Evolutionary conservation across 2,329 filamentous ascomycete species (phyloP).

Genomic region (Alternaria sp.): DNA sequence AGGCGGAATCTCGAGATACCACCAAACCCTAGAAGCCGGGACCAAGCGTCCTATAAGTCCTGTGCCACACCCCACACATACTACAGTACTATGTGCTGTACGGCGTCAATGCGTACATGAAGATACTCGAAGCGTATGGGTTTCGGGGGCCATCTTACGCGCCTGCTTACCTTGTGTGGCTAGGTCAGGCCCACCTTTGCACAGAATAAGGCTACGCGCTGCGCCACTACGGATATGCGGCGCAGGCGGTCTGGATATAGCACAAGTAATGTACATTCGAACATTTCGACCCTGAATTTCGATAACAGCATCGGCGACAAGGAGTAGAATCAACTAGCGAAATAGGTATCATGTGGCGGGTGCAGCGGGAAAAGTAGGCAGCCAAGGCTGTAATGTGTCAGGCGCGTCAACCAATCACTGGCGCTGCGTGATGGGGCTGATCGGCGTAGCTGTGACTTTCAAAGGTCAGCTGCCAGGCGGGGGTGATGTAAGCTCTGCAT

Average conservation of each 20-base stretch:
- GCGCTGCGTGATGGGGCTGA: conserved; percentile 13
- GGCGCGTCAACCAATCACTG: conserved; percentile 5
- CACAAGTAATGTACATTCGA: conserved; percentile 5
- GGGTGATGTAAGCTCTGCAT: conserved; percentile 26
- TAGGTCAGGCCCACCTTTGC: conserved; percentile 13
- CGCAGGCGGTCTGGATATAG: conserved; percentile 17
- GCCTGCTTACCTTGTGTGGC: conserved; percentile 14
- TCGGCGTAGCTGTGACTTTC: conserved; percentile 14
- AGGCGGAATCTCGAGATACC: background rate
- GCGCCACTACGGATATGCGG: conserved; percentile 32
- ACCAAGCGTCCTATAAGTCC: conserved; percentile 14
- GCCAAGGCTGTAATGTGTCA: conserved; percentile 3
- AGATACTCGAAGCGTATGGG: conserved; percentile 2
- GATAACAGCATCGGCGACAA: background rate
- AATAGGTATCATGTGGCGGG: background rate
- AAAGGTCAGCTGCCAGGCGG: conserved; percentile 24
- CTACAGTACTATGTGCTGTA: conserved; percentile 18
- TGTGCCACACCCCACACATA: conserved; percentile 10
- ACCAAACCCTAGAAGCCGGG: background rate
- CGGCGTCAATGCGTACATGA: conserved; percentile 18
- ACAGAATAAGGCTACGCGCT: conserved; percentile 19
- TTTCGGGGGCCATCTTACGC: conserved; percentile 22
- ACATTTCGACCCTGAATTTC: background rate
- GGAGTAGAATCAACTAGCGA: background rate
- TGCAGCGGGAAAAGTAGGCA: conserved; percentile 3